phyloP scores from a whole-genome alignment of 2,329 filamentous ascomycete genomes.

The Fusarium mundagurra region DNA sequence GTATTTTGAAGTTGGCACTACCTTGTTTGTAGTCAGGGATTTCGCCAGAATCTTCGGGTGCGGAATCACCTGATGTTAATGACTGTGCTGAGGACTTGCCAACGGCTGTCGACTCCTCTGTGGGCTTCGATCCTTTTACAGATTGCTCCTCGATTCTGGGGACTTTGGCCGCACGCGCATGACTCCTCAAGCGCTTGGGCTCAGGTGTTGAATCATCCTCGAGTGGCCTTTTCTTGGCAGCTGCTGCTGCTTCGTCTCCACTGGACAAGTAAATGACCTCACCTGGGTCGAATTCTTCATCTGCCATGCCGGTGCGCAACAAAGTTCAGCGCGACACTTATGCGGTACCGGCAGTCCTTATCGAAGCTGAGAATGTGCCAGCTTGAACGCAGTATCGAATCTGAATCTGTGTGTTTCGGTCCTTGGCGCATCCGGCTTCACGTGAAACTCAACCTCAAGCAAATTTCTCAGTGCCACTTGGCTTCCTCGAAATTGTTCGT shows the following conservation, averaged over 20 bases:
- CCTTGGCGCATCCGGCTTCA: slow-evolving; percentile 1
- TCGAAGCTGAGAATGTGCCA: background rate
- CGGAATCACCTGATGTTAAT: slow-evolving; percentile 13
- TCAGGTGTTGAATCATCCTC: slow-evolving; percentile 36
- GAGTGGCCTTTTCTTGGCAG: slow-evolving; percentile 43
- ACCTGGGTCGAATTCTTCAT: slow-evolving; percentile 29
- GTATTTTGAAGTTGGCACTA: slow-evolving; percentile 41
- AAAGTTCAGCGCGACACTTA: background rate
- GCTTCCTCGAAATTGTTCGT: slow-evolving; percentile 1
- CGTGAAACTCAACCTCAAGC: background rate
- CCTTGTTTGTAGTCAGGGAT: slow-evolving; percentile 35
- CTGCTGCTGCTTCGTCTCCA: slow-evolving; percentile 31
- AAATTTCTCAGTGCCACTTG: slow-evolving; percentile 7
- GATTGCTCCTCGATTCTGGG: slow-evolving; percentile 40
- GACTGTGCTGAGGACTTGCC: background rate
- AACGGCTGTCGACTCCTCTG: slow-evolving; percentile 8
- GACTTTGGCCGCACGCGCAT: background rate
- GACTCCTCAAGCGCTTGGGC: slow-evolving; percentile 37
- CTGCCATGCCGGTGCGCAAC: slow-evolving; percentile 20
- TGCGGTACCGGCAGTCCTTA: background rate
- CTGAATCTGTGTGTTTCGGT: background rate
- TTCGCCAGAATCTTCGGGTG: slow-evolving; percentile 25
- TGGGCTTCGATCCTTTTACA: slow-evolving; percentile 4
- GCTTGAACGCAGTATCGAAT: background rate
- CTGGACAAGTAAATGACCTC: slow-evolving; percentile 42